Evolutionary conservation across 148 eudicot genomes (phyloP).

Genomic region (Fagopyrum homotropicum): DNA sequence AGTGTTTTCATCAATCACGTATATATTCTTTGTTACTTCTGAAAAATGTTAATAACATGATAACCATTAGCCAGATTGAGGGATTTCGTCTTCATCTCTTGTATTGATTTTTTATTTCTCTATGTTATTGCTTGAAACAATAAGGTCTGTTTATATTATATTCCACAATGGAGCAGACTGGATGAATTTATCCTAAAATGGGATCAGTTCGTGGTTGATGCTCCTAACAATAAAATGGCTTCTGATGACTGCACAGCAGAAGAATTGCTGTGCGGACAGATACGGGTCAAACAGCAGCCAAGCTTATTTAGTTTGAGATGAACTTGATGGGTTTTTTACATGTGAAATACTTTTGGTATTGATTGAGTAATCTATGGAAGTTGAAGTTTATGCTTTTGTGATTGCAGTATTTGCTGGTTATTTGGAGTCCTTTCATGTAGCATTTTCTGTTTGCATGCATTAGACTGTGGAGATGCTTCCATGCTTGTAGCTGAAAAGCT

Average conservation of each 20-base stretch:
- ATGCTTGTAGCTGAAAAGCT: not conserved
- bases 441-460: not conserved
- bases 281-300: conserved; percentile 56
- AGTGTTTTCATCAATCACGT: not conserved
- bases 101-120: not conserved
- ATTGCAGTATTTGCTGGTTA: not conserved
- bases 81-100: not conserved
- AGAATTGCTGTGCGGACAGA: conserved; percentile 82
- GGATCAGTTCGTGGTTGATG: conserved; percentile 49
- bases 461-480: not conserved
- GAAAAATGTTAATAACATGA: not conserved
- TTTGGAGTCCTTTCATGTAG: not conserved
- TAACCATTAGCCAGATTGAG: not conserved
- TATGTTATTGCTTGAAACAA: too few species aligned
- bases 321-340: conserved; percentile 1
- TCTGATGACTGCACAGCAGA: conserved; percentile 77
- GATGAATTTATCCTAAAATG: conserved; percentile 48
- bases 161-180: conserved; percentile 30
- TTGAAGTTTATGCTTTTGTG: not conserved
- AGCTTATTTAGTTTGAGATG: not conserved
- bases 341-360: not conserved
- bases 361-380: not conserved
- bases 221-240: conserved; percentile 55
- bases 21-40: conserved; percentile 9
- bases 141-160: not conserved